These are phyloP conservation scores for Tricholoma terreum DNA, from an alignment of 768 basidiomycete species.

Conservation along the genomic window DNA sequence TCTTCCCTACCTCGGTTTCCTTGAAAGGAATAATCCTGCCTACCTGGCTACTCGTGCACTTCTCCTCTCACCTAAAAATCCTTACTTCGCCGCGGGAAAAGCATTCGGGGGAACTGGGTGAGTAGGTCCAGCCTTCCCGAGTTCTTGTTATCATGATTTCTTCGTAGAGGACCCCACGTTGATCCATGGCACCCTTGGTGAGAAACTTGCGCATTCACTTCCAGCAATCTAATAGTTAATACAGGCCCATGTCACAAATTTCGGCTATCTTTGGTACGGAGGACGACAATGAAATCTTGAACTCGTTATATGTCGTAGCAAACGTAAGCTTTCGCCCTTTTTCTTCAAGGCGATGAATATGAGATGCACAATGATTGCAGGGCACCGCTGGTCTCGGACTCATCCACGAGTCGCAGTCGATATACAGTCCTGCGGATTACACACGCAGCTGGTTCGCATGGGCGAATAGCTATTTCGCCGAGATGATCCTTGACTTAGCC, in stretches of 20 bases:
- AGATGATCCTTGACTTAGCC: conserved; percentile 78
- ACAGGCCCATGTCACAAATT: conserved; percentile 79
- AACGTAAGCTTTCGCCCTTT: conserved; percentile 48
- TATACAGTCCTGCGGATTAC: conserved; percentile 54
- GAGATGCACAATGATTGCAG: conserved; percentile 30
- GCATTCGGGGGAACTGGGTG: conserved; percentile 71
- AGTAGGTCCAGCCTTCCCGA: conserved; percentile 15
- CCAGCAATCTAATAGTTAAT: not conserved
- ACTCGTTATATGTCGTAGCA: conserved; percentile 59
- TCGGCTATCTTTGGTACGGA: conserved; percentile 73
- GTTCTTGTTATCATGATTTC: not conserved
- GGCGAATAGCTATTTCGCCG: conserved; percentile 82
- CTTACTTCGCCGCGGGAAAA: conserved; percentile 64
- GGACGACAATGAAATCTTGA: conserved; percentile 64
- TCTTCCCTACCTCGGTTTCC: conserved; percentile 75
- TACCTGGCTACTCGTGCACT: conserved; percentile 65
- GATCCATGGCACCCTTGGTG: conserved; percentile 71
- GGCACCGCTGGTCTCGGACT: conserved; percentile 74
- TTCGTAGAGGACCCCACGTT: conserved; percentile 68
- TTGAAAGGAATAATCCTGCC: conserved; percentile 53
- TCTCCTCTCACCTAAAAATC: conserved; percentile 61
- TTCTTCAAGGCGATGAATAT: not conserved
- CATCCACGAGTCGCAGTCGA: conserved; percentile 71
- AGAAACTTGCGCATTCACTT: conserved; percentile 8
- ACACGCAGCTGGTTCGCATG: conserved; percentile 80